phyloP scores from a whole-genome alignment of 768 basidiomycete species.

The Ephemerocybe angulata region DNA sequence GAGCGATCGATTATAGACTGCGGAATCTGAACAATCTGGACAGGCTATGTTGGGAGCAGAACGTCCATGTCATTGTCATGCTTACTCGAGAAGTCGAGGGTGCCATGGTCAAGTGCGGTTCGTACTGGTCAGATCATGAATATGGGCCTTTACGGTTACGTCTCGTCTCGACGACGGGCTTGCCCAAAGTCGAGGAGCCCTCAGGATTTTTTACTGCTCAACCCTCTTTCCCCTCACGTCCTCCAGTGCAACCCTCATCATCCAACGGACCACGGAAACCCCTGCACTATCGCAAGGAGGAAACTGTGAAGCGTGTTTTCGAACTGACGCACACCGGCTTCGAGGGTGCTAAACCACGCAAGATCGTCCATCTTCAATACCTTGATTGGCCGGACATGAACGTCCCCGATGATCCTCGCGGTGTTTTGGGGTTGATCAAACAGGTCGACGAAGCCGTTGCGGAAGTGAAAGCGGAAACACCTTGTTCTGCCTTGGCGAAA shows the following conservation, averaged over 20 bases:
- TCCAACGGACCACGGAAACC: slow-evolving; percentile 15
- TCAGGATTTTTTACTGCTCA: slow-evolving; percentile 35
- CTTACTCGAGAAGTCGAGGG: slow-evolving; percentile 90
- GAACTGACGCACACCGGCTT: slow-evolving; percentile 60
- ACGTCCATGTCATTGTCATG: slow-evolving; percentile 95
- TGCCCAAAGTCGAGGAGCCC: slow-evolving; percentile 22
- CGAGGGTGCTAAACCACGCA: slow-evolving; percentile 57
- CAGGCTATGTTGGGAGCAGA: slow-evolving; percentile 91
- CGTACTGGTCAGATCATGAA: slow-evolving; percentile 73
- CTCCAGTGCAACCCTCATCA: slow-evolving; percentile 14
- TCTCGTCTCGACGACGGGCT: slow-evolving; percentile 34
- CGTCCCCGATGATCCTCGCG: slow-evolving; percentile 80
- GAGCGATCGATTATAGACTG: not conserved
- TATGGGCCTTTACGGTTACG: slow-evolving; percentile 73
- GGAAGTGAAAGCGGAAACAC: slow-evolving; percentile 23
- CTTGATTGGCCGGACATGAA: slow-evolving; percentile 97
- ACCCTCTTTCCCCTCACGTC: slow-evolving; percentile 12
- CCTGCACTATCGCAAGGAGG: slow-evolving; percentile 22
- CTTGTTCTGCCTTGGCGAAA: not conserved
- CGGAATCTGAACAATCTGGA: not conserved
- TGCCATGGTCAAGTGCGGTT: slow-evolving; percentile 83
- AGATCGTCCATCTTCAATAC: slow-evolving; percentile 85
- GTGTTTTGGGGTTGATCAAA: slow-evolving; percentile 68
- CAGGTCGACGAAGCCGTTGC: slow-evolving; percentile 54
- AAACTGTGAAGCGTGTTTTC: slow-evolving; percentile 60